Conservation (phyloP, 1,284 basidiomycete species). For the Tausonia pullulans region DNA sequence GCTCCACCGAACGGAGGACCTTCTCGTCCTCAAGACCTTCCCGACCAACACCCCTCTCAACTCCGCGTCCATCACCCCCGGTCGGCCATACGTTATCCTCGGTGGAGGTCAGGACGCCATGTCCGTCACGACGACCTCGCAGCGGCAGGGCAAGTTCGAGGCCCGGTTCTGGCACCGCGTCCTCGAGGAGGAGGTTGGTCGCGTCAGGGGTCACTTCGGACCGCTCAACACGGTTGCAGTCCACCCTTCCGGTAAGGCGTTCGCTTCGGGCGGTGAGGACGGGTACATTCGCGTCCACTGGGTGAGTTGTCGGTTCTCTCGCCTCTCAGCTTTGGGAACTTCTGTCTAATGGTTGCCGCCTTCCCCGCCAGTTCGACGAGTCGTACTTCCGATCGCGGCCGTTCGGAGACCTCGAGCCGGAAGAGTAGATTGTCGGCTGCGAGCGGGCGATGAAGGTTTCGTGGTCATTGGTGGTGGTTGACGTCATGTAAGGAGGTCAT, state of each 20-base stretch:
- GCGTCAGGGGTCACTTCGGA: constrained; percentile 84
- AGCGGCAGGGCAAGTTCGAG: constrained; percentile 94
- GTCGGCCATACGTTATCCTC: constrained; percentile 76
- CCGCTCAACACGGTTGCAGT: constrained; percentile 98
- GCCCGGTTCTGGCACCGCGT: constrained; percentile 98
- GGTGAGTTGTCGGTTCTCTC: constrained; percentile 23
- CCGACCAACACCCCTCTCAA: constrained; percentile 91
- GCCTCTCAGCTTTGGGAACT: background rate
- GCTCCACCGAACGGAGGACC: constrained; percentile 81
- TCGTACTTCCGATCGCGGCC: constrained; percentile 79
- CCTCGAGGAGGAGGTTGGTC: constrained; percentile 94
- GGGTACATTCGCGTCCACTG: constrained; percentile 82
- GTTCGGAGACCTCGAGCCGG: constrained; percentile 77
- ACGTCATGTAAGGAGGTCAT: too few relatives aligned
- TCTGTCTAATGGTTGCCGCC: background rate
- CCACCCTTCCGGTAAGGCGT: constrained; percentile 77
- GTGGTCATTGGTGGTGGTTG: too few relatives aligned
- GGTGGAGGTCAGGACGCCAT: constrained; percentile 98
- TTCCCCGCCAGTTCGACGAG: constrained; percentile 60
- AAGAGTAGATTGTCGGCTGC: constrained; percentile 26
- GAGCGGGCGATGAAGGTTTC: too few relatives aligned
- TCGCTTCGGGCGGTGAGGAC: constrained; percentile 93
- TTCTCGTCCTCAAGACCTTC: constrained; percentile 87
- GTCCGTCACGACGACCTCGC: constrained; percentile 89
- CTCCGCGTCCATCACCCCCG: constrained; percentile 76